Evolutionary conservation across 2,329 filamentous ascomycete genomes (phyloP).

Genomic region (Aulographum hederae): DNA sequence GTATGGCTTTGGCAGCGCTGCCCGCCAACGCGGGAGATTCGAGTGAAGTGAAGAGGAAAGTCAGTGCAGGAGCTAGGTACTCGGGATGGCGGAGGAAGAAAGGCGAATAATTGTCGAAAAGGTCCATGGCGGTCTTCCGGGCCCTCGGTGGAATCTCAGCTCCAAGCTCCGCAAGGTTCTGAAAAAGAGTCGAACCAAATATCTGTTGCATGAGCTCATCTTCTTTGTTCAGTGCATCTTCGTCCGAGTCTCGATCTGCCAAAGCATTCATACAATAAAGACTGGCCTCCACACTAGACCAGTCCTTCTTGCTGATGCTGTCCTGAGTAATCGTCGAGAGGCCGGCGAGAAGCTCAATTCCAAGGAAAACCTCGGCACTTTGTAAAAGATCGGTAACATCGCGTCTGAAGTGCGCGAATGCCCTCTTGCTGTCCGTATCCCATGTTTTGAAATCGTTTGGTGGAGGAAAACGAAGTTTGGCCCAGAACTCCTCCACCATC

Average conservation of each 20-base stretch:
- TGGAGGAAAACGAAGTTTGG: constrained; percentile 51
- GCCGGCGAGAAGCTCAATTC: constrained; percentile 24
- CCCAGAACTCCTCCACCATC: constrained; percentile 47
- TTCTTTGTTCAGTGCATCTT: constrained; percentile 32
- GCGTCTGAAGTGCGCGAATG: constrained; percentile 54
- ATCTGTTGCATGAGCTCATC: constrained; percentile 35
- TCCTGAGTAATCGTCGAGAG: constrained; percentile 25
- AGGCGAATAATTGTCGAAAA: constrained; percentile 55
- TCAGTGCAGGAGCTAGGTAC: constrained; percentile 51
- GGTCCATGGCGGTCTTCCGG: constrained; percentile 47
- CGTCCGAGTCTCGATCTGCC: constrained; percentile 45
- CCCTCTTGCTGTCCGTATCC: constrained; percentile 50
- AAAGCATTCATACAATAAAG: constrained; percentile 47
- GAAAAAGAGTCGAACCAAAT: constrained; percentile 45
- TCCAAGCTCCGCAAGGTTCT: constrained; percentile 30
- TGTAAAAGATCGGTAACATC: constrained; percentile 67
- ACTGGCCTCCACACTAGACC: constrained; percentile 32
- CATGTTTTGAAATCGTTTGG: constrained; percentile 39
- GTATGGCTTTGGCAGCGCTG: constrained; percentile 58
- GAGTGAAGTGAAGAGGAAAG: constrained; percentile 55
- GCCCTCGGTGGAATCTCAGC: constrained; percentile 39
- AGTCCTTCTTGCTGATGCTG: constrained; percentile 21
- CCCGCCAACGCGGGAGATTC: constrained; percentile 41
- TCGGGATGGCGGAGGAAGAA: constrained; percentile 57
- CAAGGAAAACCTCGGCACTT: constrained; percentile 43